A percentile compares a stretch with the other conserved stretches of the same genome.
Evolutionary conservation across 176 grass and related monocot species (phyloP).

Genomic region (Ampelocalamus luodianensis): DNA sequence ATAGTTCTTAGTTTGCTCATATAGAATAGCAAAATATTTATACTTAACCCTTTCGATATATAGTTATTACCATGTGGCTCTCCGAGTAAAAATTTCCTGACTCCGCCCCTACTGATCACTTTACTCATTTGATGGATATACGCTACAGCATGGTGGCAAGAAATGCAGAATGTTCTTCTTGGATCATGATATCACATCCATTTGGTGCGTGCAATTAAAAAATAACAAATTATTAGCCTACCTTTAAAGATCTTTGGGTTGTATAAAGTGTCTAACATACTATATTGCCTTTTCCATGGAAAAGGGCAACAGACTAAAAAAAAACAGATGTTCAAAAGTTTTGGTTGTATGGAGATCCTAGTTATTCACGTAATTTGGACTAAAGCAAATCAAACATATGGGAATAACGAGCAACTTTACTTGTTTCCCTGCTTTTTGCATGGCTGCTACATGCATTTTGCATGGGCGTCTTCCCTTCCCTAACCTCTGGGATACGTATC

Average conservation of each 20-base stretch:
- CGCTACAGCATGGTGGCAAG: slow-evolving; percentile 11
- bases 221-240: slow-evolving; percentile 22
- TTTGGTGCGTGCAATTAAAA: slow-evolving; percentile 11
- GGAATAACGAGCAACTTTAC: background rate
- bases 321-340: background rate
- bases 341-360: slow-evolving; percentile 30
- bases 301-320: slow-evolving; percentile 17
- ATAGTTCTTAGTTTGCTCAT: too few species aligned
- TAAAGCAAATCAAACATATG: background rate
- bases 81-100: too few species aligned
- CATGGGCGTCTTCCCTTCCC: slow-evolving; percentile 37
- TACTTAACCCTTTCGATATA: too few species aligned
- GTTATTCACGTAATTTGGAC: slow-evolving; percentile 16
- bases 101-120: too few species aligned
- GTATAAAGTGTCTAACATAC: background rate
- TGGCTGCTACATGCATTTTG: slow-evolving; percentile 43
- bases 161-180: slow-evolving; percentile 17
- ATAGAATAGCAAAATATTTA: too few species aligned
- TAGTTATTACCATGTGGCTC: too few species aligned
- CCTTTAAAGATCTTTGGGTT: slow-evolving; percentile 24
- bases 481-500: slow-evolving; percentile 30
- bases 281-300: background rate
- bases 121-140: background rate
- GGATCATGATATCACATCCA: slow-evolving; percentile 1
- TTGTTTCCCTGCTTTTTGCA: slow-evolving; percentile 16